Evolutionary conservation across 306 rosid species (phyloP), one percentile per base, ranked within the genome.

Genomic region (Hippophae gyantsensis): DNA sequence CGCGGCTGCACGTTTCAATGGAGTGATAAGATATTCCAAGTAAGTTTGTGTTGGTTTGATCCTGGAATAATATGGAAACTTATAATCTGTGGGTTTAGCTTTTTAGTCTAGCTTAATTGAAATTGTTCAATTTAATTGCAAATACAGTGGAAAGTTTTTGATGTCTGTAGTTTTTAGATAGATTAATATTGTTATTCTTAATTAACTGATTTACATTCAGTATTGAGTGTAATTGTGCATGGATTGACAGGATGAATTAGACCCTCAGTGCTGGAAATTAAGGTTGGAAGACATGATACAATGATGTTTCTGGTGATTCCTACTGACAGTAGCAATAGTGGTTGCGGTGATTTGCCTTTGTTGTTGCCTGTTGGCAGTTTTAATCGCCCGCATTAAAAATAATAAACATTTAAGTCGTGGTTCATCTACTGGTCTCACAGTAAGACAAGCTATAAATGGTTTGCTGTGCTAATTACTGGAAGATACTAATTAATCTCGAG

Each of bases 211-310:
- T 66, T 58, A 43, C 41, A 8, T 46, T 8, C 18, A 57, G 51
- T 55, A 38, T 58, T 69, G 58, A 77, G 50, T 11, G 61, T 38
- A 8, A 44, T 72, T 38, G 64, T 63, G 50, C 72, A 7, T 8
- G 66, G 74, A 47, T 70, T 71, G 50, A 53, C 92, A 92, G 99
- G 96, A 89, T 57, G 96, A 92, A 76, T 69, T 84, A 78, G 99
- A 92, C 65, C 94, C 99, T 0, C 78, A 56, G 60, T 92, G 95
- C 67, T 92, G 99, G 99, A 92, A 92, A 73, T 58, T 80, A 65
- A 82, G 63, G 75, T 66, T 79, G 50, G 89, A 86, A 76, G 99
- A 92, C 69, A 68, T 74, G 62, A 54, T 78, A 78, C 81, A 62
- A 38, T 70, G 77, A 57, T 62, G 73, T 56, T 49, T 40, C 23